Conservation (phyloP, 1,139 yeast species). For the Magnusiomyces fungicola region DNA sequence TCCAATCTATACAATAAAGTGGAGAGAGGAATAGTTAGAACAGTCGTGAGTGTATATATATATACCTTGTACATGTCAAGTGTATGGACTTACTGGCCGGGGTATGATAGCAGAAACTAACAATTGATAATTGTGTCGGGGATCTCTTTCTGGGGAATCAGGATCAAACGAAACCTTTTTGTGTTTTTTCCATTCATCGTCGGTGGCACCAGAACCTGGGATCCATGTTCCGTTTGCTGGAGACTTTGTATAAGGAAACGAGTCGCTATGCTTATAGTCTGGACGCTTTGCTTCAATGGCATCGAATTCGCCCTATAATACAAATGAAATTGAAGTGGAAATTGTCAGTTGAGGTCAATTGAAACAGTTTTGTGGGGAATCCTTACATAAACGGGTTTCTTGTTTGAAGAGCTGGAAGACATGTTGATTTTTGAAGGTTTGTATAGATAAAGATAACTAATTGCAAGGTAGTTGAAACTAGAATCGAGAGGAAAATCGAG, state of each 20-base stretch:
- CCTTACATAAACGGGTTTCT: too few relatives aligned
- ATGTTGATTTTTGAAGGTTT: too few relatives aligned
- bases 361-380: too few relatives aligned
- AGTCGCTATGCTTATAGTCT: conserved; percentile 21
- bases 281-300: conserved; percentile 18
- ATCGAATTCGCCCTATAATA: conserved; percentile 11
- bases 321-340: background rate
- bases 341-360: too few relatives aligned
- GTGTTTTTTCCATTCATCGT: conserved; percentile 34
- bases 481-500: too few relatives aligned
- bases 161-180: conserved; percentile 47
- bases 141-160: conserved; percentile 36
- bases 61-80: too few relatives aligned
- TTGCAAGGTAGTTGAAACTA: too few relatives aligned
- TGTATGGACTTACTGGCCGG: conserved; percentile 41
- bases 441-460: too few relatives aligned
- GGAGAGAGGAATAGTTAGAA: background rate
- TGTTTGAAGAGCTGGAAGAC: too few relatives aligned
- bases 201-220: conserved; percentile 44
- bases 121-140: conserved; percentile 44
- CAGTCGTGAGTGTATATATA: too few relatives aligned
- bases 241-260: conserved; percentile 22
- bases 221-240: conserved; percentile 36
- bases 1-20: conserved; percentile 33
- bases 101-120: conserved; percentile 48